Evolutionary conservation across 75 land plant species (phyloP), one percentile per base, ranked within the genome.

Genomic region (Cunninghamia lanceolata): DNA sequence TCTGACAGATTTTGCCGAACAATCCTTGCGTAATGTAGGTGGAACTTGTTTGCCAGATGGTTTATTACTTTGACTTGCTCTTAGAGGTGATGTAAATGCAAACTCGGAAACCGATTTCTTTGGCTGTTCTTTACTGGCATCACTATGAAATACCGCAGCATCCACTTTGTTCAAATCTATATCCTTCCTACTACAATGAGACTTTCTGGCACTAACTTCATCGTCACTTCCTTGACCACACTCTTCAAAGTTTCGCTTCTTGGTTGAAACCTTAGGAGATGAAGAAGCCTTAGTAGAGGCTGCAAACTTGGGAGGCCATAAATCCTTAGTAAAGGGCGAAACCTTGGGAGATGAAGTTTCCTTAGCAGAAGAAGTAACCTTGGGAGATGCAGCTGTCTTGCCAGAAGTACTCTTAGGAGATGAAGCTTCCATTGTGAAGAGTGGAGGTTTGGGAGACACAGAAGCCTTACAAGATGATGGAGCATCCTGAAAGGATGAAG

Each of bases 1-100:
- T 36, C 78, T 83, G 16, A 83, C 82, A 80, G 47, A n/a, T 47
- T 80, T 80, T 80, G 46, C 52, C 42, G 47, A 45, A n/a, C 0
- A 38, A 77, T 77, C 36, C 43, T 77, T 77, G 3, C 10, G 80
- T n/a, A 77, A 77, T 38, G 28, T 39, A 5, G 32, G 50, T 40
- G 14, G 50, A 45, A 15, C 50, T 43, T 80, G 82, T 30, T 80
- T 80, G 11, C 47, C 52, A 80, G 15, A 3, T 80, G 82, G 14
- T 43, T 80, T 80, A 25, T 45, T 6, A 21, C 14, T 25, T 80
- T 80, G 45, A 80, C 30, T 80, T 80, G 82, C 46, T 21, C 45
- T 77, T 39, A 25, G 43, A 25, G 42, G 45, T 40, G 45, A 38
- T 77, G 80, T 25, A n/a, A 38, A 43, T 2, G 82, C 45, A 28